Conservation (phyloP, 2,329 filamentous ascomycete species). For the Daldinia sp. region DNA sequence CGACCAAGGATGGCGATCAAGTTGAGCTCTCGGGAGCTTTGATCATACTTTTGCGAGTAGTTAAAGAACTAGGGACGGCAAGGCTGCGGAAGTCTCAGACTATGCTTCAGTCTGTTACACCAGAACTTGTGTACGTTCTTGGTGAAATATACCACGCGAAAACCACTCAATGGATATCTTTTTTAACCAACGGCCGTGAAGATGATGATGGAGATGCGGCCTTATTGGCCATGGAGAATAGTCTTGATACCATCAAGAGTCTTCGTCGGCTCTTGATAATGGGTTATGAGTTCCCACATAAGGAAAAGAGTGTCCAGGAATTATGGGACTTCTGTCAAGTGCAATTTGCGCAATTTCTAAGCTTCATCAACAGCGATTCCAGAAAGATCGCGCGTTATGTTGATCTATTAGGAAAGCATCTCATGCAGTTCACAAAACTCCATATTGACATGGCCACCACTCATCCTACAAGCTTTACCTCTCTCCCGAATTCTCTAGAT, state of each 20-base stretch:
- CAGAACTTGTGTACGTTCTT: slow-evolving; percentile 84
- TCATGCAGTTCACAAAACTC: slow-evolving; percentile 89
- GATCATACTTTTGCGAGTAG: slow-evolving; percentile 80
- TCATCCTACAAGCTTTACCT: slow-evolving; percentile 83
- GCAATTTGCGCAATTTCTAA: slow-evolving; percentile 80
- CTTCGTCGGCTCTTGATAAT: slow-evolving; percentile 79
- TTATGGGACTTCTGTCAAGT: slow-evolving; percentile 83
- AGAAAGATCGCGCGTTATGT: slow-evolving; percentile 62
- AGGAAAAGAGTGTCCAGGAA: slow-evolving; percentile 76
- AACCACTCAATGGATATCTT: slow-evolving; percentile 72
- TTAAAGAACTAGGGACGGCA: slow-evolving; percentile 89
- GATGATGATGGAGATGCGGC: slow-evolving; percentile 62
- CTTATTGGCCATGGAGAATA: slow-evolving; percentile 75
- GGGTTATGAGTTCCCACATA: slow-evolving; percentile 85
- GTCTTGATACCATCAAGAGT: slow-evolving; percentile 79
- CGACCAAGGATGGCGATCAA: slow-evolving; percentile 64
- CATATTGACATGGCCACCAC: slow-evolving; percentile 84
- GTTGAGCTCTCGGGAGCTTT: slow-evolving; percentile 76
- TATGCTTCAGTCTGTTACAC: slow-evolving; percentile 78
- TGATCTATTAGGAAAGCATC: slow-evolving; percentile 79
- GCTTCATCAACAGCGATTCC: slow-evolving; percentile 66
- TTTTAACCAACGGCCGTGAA: slow-evolving; percentile 64
- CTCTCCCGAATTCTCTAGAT: slow-evolving; percentile 80
- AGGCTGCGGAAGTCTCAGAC: slow-evolving; percentile 77
- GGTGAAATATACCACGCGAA: slow-evolving; percentile 80